Evolutionary conservation across 345 rosid genomes (phyloP), one percentile per base, ranked within the genome.

Genomic region (Diplotaxis tenuifolia): DNA sequence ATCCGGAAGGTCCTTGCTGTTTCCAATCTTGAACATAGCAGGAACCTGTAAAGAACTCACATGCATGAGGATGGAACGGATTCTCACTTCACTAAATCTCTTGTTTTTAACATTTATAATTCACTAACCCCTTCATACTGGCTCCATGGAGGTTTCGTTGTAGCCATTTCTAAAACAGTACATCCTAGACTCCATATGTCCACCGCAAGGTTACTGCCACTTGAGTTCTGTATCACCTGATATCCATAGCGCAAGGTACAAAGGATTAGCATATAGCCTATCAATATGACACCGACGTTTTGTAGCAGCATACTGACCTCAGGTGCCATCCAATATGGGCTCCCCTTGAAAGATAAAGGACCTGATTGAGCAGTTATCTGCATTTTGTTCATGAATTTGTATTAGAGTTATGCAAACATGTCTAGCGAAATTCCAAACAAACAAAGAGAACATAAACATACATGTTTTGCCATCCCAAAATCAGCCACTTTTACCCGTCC

Each of bases 311-410:
- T 45, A 73, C 76, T 49, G 63, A 86, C 96, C 93, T 90, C 96
- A 47, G 96, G 96, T 74, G 96, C 96, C 96, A 90, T 90, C 96
- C 96, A 90, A 77, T 88, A 88, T 22, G 96, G 96, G 80, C 96
- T 90, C 73, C 96, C 96, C 78, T 83, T 90, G 80, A 90, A 83
- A 16, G 96, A 90, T 18, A 90, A 76, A 3, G 88, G 91, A 68
- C 89, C 89, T 42, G 93, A 90, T 73, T 86, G 91, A 49, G 91
- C 91, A 54, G 87, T 83, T n/a, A 90, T 90, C 96, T 90, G 91
- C 82, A 68, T 62, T 67, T 70, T 23, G 20, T 78, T 55, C 72
- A 72, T 53, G 58, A 47, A 53, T 62, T 62, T 28, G 54, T 22
- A 67, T 83, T 72, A 80, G 68, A 49, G 28, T 54, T 12, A 22